Base-by-base conservation (phyloP, 1,139 yeast species). In the Meyerozyma athensensis region DNA sequence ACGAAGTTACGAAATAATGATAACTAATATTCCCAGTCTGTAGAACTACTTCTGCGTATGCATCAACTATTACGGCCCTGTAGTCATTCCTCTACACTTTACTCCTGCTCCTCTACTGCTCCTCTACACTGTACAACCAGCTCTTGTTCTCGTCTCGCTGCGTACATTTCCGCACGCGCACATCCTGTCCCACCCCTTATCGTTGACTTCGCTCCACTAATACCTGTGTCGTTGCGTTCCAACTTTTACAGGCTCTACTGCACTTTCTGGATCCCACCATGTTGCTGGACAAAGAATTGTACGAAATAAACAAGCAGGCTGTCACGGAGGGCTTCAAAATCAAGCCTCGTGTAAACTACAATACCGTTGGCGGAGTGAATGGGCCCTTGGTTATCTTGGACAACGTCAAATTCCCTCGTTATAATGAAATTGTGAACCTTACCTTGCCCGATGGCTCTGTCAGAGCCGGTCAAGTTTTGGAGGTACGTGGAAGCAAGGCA, bases 401-500 rank as follows among this genome's bases (percentile, higher is more conserved):
- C 62, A 86, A 92, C 52, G 97, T 92, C 58, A 92, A 92, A 68
- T 90, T 86, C 64, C 98, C 99, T 43, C 81, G 95, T 56, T 92
- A 76, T 70, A 89, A 89, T 57, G 99, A 92, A 68, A 94, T 92
- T 68, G 99, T 92, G 55, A 86, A 89, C 63, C 74, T 92, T 56
- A 92, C 98, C 4, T 74, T 92, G 45, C 98, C 98, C 34, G 98
- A 94, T 60, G 98, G 99, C 7, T 67, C 92, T 23, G 68, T 72
- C 36, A 84, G 98, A 67, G 96, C 95, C 44, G 99, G 99, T 54
- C 98, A 92, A 69, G 98, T 92, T 31, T 78, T 92, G 57, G 99
- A 92, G 70, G 97, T 94, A 42, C 83, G 95, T 67, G 98, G 98
- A 43, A 80, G 86, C 56, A 84, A 94, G 58, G 99, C 99, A 37